These are phyloP conservation scores for Erucastrum elatum DNA, from an alignment of 345 rosid species.

Conservation along the genomic window DNA sequence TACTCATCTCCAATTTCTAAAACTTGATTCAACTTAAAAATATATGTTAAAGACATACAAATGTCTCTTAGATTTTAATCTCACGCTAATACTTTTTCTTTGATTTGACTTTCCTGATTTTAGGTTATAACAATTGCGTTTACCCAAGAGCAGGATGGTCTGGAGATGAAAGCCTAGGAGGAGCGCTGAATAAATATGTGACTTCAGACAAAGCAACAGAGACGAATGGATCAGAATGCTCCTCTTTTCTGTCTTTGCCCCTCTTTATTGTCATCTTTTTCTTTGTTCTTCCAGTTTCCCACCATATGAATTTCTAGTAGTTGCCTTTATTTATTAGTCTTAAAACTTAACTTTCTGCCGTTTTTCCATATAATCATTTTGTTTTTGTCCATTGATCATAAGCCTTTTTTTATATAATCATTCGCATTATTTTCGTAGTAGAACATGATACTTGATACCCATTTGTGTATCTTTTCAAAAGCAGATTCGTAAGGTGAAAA, in stretches of 20 bases:
- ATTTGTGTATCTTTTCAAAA: constrained; percentile 26
- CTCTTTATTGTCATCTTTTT: background rate
- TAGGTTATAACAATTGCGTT: constrained; percentile 61
- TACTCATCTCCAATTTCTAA: background rate
- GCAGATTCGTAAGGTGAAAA: background rate
- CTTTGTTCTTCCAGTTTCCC: background rate
- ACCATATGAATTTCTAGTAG: background rate
- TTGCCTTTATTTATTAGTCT: background rate
- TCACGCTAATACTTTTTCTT: background rate
- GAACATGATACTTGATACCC: background rate
- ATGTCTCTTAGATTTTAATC: background rate
- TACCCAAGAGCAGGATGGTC: constrained; percentile 52
- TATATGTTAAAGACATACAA: too few species aligned
- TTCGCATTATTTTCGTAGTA: background rate
- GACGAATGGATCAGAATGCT: constrained; percentile 16
- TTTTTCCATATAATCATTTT: background rate
- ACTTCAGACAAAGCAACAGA: constrained; percentile 26
- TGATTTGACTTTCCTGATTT: background rate
- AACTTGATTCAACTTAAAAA: background rate
- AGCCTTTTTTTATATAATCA: background rate
- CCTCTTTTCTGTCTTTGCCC: background rate
- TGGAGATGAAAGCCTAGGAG: constrained; percentile 9
- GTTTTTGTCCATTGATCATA: background rate
- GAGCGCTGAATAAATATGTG: constrained; percentile 30
- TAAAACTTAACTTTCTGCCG: background rate